phyloP scores from a whole-genome alignment of 768 basidiomycete genomes.

The Termitomyces sp. region DNA sequence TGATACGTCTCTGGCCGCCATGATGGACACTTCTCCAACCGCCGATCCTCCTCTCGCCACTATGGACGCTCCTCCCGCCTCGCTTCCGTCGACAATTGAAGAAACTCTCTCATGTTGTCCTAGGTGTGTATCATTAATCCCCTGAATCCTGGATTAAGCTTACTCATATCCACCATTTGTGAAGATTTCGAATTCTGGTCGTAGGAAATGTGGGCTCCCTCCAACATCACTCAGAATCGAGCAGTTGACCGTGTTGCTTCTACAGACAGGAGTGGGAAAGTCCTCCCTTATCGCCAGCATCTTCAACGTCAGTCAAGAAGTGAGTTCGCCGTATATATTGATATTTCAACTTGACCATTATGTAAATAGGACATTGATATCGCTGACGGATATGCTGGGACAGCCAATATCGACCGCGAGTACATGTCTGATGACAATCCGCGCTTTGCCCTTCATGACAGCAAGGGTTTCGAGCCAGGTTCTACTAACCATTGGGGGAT shows the following conservation, averaged over 20 bases:
- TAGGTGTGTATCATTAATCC: neutral
- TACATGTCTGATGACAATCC: constrained; percentile 2
- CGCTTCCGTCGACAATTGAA: neutral
- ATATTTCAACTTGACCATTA: too few relatives aligned
- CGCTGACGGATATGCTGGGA: neutral
- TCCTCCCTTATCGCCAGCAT: neutral
- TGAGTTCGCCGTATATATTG: neutral
- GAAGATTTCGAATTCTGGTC: neutral
- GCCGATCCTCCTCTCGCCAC: neutral
- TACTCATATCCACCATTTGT: neutral
- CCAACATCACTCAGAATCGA: neutral
- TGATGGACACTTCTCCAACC: neutral
- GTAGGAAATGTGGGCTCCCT: neutral
- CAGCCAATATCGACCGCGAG: neutral
- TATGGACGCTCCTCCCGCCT: neutral
- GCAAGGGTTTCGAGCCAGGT: constrained; percentile 1
- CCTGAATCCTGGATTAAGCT: neutral
- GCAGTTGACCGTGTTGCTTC: neutral
- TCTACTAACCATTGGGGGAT: neutral
- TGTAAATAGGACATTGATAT: neutral
- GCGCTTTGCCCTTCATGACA: neutral
- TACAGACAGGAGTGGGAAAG: neutral
- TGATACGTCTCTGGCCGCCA: neutral
- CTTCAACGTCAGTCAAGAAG: neutral
- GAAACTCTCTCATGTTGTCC: constrained; percentile 1